Conservation (phyloP, 2,329 filamentous ascomycete species). For the Colletotrichum echinochloae region DNA sequence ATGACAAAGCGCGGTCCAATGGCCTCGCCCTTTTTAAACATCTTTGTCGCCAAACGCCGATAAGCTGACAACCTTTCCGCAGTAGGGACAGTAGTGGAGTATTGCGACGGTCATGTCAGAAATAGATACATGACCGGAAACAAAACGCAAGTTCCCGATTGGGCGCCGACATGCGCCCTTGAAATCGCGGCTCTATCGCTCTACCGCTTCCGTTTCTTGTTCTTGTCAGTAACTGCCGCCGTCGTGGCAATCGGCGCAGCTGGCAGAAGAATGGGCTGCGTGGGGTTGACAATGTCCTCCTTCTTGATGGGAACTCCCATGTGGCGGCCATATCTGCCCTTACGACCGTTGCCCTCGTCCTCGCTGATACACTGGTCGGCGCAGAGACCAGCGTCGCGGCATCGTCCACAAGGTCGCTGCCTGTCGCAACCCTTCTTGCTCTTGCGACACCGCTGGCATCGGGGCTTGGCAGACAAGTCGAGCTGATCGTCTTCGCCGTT, state of each 20-base stretch:
- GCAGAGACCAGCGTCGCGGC: conserved; percentile 94
- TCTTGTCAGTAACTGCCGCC: conserved; percentile 60
- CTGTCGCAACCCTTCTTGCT: conserved; percentile 99
- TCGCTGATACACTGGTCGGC: conserved; percentile 96
- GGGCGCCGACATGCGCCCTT: not conserved
- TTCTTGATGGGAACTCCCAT: conserved; percentile 76
- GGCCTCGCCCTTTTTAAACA: conserved; percentile 3
- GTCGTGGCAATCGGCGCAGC: conserved; percentile 58
- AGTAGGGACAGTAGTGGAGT: conserved; percentile 23
- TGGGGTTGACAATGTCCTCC: conserved; percentile 59
- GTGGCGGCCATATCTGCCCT: conserved; percentile 86
- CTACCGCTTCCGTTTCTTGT: conserved; percentile 73
- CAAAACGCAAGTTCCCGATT: not conserved
- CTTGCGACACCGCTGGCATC: conserved; percentile 98
- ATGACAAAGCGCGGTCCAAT: not conserved
- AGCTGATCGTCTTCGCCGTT: conserved; percentile 89
- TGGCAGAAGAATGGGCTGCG: conserved; percentile 55
- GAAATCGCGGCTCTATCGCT: not conserved
- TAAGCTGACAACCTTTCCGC: conserved; percentile 4
- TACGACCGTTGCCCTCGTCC: conserved; percentile 96
- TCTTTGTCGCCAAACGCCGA: conserved; percentile 18
- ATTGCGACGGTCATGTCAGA: not conserved
- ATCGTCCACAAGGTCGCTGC: conserved; percentile 93
- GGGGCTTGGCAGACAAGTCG: conserved; percentile 93
- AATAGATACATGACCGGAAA: not conserved